These are phyloP conservation scores for Candida namnaoensis DNA, from an alignment of 805 yeast species.

Conservation along the genomic window DNA sequence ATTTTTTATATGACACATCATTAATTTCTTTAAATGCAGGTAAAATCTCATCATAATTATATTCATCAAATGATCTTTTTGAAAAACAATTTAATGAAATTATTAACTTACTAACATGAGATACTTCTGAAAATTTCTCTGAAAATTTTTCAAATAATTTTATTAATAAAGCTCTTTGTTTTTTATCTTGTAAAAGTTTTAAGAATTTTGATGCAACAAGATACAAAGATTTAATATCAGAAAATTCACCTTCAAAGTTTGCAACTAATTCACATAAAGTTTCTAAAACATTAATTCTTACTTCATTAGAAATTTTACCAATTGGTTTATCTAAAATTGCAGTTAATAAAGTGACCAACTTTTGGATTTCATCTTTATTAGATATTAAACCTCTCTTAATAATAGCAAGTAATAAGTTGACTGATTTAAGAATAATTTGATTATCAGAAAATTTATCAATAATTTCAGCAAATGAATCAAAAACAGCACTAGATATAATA, in stretches of 20 bases:
- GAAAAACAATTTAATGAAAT: conserved; percentile 66
- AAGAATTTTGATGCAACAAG: conserved; percentile 48
- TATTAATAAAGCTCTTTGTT: conserved; percentile 56
- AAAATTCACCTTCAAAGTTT: conserved; percentile 43
- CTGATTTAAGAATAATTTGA: conserved; percentile 42
- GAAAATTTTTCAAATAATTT: conserved; percentile 54
- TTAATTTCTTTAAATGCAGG: conserved; percentile 58
- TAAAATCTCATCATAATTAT: conserved; percentile 72
- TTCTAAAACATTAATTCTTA: conserved; percentile 47
- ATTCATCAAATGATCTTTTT: conserved; percentile 50
- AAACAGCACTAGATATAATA: conserved; percentile 47
- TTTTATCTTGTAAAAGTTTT: conserved; percentile 45
- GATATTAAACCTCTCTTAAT: conserved; percentile 51
- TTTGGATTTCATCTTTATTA: conserved; percentile 41
- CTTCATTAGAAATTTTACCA: conserved; percentile 37
- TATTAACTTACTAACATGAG: conserved; percentile 42
- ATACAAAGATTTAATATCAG: conserved; percentile 41
- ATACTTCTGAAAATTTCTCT: conserved; percentile 31
- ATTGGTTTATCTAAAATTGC: conserved; percentile 52
- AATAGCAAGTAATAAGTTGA: conserved; percentile 40
- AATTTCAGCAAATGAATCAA: conserved; percentile 40
- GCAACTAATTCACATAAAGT: conserved; percentile 48
- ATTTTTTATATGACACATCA: conserved; percentile 36
- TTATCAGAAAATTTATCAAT: conserved; percentile 28
- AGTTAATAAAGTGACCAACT: conserved; percentile 49